Evolutionary conservation across 495 filamentous ascomycete genomes (phyloP).

Genomic region (Parathielavia hyrcaniae): DNA sequence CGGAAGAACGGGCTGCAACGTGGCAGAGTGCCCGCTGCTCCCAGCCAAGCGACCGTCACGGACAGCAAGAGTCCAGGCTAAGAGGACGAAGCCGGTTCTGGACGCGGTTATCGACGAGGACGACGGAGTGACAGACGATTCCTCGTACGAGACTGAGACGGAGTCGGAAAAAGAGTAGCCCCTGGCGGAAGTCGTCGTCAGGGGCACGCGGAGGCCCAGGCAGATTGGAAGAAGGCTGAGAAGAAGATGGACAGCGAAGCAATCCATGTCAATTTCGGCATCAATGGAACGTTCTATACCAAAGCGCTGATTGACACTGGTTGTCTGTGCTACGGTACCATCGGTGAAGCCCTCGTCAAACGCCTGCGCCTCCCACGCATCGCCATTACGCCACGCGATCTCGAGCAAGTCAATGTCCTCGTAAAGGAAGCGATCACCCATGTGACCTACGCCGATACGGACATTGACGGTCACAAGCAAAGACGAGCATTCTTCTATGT

Average conservation of each 20-base stretch:
- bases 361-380: background rate
- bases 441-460: background rate
- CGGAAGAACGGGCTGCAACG: background rate
- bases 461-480: background rate
- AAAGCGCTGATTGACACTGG: background rate
- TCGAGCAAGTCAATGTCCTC: background rate
- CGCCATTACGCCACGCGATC: background rate
- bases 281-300: background rate
- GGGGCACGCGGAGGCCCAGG: background rate
- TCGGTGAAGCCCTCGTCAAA: background rate
- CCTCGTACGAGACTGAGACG: background rate
- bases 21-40: background rate
- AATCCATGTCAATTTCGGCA: background rate
- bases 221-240: background rate
- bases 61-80: background rate
- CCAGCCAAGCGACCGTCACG: background rate
- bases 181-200: background rate
- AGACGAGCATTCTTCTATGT: background rate
- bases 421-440: background rate
- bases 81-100: background rate
- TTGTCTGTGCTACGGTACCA: background rate
- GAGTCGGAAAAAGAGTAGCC: slow-evolving; percentile 3
- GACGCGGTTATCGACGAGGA: background rate
- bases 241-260: background rate
- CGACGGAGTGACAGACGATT: background rate